These are phyloP conservation scores for Nicotiana benthamiana DNA, from an alignment of 257 asterid genomes.

Conservation along the genomic window DNA sequence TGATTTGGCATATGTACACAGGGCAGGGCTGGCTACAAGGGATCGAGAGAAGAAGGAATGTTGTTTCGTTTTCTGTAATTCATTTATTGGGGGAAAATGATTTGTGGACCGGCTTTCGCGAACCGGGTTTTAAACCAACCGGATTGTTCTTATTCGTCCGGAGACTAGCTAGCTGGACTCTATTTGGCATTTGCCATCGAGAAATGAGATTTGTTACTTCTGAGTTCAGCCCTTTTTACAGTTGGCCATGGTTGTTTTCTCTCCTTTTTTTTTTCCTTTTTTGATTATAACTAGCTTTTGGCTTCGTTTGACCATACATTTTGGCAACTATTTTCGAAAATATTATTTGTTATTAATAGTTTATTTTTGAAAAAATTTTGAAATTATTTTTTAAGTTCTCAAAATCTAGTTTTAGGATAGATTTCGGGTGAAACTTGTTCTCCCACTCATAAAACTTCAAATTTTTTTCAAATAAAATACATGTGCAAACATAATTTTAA, in stretches of 20 bases:
- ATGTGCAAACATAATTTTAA: too few species aligned
- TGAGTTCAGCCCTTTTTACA: background rate
- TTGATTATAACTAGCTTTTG: background rate
- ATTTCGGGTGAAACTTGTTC: too few species aligned
- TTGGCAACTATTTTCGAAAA: too few species aligned
- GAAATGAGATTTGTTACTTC: background rate
- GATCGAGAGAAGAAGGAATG: conserved; percentile 32
- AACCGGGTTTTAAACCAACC: background rate
- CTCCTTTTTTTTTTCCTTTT: too few species aligned
- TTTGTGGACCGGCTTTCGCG: conserved; percentile 4
- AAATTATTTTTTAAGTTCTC: too few species aligned
- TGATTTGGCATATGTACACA: conserved; percentile 15
- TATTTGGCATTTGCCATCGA: background rate
- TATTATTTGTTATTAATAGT: too few species aligned
- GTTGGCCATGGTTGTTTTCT: background rate
- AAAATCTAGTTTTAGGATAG: too few species aligned
- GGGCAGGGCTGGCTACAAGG: conserved; percentile 20
- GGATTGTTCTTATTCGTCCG: background rate
- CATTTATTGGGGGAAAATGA: conserved; percentile 6
- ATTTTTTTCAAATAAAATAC: too few species aligned
- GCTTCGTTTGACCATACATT: too few species aligned
- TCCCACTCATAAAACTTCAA: too few species aligned
- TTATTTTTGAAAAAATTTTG: too few species aligned
- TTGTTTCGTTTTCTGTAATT: background rate
- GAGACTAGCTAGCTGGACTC: background rate